These are phyloP conservation scores for Aspergillus hortae DNA, from an alignment of 2,329 filamentous ascomycete genomes.

Conservation along the genomic window DNA sequence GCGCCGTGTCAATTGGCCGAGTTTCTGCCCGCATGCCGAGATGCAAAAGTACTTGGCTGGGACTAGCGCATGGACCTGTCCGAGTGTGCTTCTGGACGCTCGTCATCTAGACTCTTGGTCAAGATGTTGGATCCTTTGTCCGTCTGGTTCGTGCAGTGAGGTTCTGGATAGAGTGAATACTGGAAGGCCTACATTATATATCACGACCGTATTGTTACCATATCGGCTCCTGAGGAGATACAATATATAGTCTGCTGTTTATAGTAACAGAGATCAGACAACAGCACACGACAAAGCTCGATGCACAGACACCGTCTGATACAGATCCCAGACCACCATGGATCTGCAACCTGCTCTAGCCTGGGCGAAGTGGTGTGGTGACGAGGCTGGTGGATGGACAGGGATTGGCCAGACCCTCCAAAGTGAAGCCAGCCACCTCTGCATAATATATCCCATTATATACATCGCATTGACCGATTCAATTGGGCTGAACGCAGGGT, in stretches of 20 bases:
- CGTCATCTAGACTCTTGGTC: neutral
- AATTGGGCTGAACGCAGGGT: too few relatives aligned
- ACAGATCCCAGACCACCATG: neutral
- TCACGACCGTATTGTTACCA: too few relatives aligned
- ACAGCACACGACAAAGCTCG: neutral
- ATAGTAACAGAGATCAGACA: neutral
- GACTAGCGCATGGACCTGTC: neutral
- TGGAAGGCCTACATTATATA: neutral
- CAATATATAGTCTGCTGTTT: neutral
- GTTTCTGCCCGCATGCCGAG: conserved; percentile 9
- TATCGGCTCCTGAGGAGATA: neutral
- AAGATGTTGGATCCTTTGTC: too few relatives aligned
- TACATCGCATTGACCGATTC: too few relatives aligned
- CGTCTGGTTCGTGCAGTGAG: neutral
- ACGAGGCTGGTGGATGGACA: neutral
- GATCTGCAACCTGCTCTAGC: neutral
- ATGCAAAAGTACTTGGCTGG: conserved; percentile 6
- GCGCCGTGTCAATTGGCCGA: conserved; percentile 6
- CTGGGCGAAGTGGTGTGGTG: neutral
- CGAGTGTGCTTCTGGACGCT: neutral
- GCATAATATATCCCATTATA: neutral
- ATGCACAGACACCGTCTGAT: neutral
- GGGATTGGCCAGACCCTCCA: too few relatives aligned
- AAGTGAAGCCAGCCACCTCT: neutral
- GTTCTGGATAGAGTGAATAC: too few relatives aligned